Evolutionary conservation across 1,139 yeast genomes (phyloP), one percentile per base, ranked within the genome.

Genomic region (Blastobotrys capitulatus): DNA sequence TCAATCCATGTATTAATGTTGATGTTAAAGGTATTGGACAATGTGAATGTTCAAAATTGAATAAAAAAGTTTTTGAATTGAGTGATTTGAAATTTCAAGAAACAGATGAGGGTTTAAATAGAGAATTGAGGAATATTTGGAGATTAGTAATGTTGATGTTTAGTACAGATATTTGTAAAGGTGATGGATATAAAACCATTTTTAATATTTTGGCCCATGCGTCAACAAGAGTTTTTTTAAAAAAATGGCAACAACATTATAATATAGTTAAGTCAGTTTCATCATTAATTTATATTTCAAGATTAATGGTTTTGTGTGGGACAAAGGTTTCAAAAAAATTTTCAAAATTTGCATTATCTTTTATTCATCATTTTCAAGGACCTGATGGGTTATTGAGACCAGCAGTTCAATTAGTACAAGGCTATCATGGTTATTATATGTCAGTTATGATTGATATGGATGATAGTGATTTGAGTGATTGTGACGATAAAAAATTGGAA

Each of bases 251-350:
- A 15, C 15, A 22, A 10, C 27, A 29, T 2, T 26, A 12, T n/a
- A n/a, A 16, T 10, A 42, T 42, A 15, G 15, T 22, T 13, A 13
- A 15, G 4, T 22, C 46, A 3, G 27, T 43, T 15, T 9, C 41
- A 13, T 35, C 46, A n/a, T 9, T 43, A 8, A 8, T 25, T 22
- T 43, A 43, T 20, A 43, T 43, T 12, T 26, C 40, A n/a, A 38
- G 38, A 15, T 3, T 43, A 12, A 8, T 43, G 26, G 13, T 31
- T 6, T 13, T 5, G 12, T 18, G 31, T 6, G 45, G 45, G 2
- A 12, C 38, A 16, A 18, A 19, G 15, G n/a, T 22, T 19, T 19
- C 16, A 6, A 19, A 27, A 13, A 22, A 2, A 8, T 15, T 39
- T 15, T 9, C 16, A 2, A 25, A 19, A 6, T 26, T 19, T 6